Evolutionary conservation across 805 yeast genomes (phyloP), one percentile per base, ranked within the genome.

Genomic region (Lachancea sp.): DNA sequence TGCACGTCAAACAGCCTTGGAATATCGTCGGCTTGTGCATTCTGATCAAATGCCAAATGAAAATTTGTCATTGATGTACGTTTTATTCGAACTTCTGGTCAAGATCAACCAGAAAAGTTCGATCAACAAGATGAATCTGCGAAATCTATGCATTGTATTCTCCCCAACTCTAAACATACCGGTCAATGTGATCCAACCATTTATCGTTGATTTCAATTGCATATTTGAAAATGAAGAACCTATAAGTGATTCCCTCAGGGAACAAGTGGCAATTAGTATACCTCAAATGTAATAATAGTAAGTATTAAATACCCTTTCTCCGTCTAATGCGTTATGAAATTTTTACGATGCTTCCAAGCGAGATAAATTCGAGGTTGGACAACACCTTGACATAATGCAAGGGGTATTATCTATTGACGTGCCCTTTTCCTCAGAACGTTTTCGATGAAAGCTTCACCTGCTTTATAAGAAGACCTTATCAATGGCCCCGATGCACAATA

Each of bases 401-500:
- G 18, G 28, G 16, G 19, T n/a, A n/a, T 36, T 19, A 13, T 26
- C 16, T 25, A 34, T 13, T 32, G 31, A 18, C 13, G 13, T n/a
- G 21, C 7, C 15, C 37, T 23, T 17, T 30, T 78, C 56, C 80
- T 80, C 43, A 90, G 70, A 22, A 92, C 92, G 57, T 92, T 92
- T 63, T 92, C 97, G 55, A 92, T 89, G 55, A 88, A 92, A 2
- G 95, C 85, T 64, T 92, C 99, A 45, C 99, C 99, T 20, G 99
- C 99, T 64, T 92, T 92, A 67, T 92, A 92, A 2, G 95, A 84
- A 1, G 97, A 87, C 61, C 99, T 78, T 4, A 92, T 97, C 55
- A 92, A 71, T 2, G 99, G 98, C 4, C 97, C 99, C 45, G 94
- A 81, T 2, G 98, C 98, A 63, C 96, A 94, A 60, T 92, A 90